Base-by-base conservation (phyloP, 2,329 filamentous ascomycete genomes). In the Paecilomyces sp. region DNA sequence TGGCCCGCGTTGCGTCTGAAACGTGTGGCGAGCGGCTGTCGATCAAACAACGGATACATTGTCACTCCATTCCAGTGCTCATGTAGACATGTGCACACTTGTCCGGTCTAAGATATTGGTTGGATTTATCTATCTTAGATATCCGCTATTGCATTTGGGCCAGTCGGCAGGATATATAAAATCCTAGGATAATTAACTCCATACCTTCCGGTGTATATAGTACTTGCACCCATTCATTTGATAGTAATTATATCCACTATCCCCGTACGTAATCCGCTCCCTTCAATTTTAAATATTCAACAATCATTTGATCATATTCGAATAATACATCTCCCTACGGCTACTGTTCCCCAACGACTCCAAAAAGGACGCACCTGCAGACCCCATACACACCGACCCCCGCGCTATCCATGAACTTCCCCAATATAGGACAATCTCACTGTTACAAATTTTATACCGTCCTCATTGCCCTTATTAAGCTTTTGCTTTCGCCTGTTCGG, bases 401-500 rank as follows among this genome's bases (percentile, higher is more conserved):
- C n/a, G 18, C 8, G 18, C 2, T n/a, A 47, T 18, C 55, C 31
- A 61, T 28, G 58, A 34, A 61, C 47, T 51, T 54, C 59, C 61
- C 52, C 50, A 55, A 57, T 52, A 50, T 53, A 47, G 55, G 59
- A 28, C 51, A 53, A 30, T 30, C 51, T 13, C 51, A 53, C 22
- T 22, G 22, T 53, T 53, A 25, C 18, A 53, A 33, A 12, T 7
- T 9, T 28, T 9, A 2, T 25, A 8, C 12, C 24, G 5, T 33
- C 53, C 30, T 22, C 54, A 25, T 28, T 54, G 5, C 25, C 15
- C 50, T 52, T 18, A 51, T 66, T 57, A 73, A 25, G 64, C 71
- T 63, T 74, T 72, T 0, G 71, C 61, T 61, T 72, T 71, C 33
- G 33, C 36, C 57, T 59, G 41, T 15, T 59, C 41, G 33, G 57